Evolutionary conservation across 164 flowering plant species (phyloP).

Genomic region (Nymphaea colorata): DNA sequence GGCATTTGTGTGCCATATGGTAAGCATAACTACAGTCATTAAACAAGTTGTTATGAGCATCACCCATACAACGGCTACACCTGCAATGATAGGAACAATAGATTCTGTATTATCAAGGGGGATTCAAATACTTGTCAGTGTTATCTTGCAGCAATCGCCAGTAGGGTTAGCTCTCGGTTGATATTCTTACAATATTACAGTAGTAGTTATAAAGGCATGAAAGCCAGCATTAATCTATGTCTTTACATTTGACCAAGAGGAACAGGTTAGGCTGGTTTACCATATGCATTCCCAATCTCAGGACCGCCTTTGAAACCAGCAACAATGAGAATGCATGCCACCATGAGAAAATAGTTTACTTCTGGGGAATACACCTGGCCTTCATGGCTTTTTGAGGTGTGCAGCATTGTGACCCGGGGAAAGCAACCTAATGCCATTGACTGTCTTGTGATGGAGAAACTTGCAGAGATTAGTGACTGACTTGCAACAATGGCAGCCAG

Average conservation of each 20-base stretch:
- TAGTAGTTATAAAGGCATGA: too few relatives aligned
- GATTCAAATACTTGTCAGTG: too few relatives aligned
- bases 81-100: neutral
- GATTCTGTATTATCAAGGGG: neutral
- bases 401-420: slow-evolving; percentile 20
- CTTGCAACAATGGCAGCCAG: slow-evolving; percentile 19
- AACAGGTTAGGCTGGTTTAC: neutral
- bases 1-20: slow-evolving; percentile 14
- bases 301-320: slow-evolving; percentile 15
- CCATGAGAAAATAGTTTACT: slow-evolving; percentile 17
- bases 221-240: too few relatives aligned
- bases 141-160: too few relatives aligned
- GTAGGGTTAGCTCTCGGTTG: too few relatives aligned
- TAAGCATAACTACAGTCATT: slow-evolving; percentile 14
- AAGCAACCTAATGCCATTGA: slow-evolving; percentile 20
- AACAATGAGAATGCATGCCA: slow-evolving; percentile 12
- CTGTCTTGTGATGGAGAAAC: slow-evolving; percentile 17
- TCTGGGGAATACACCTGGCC: slow-evolving; percentile 22
- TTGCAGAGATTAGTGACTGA: slow-evolving; percentile 19
- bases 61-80: slow-evolving; percentile 15
- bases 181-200: too few relatives aligned
- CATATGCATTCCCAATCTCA: too few relatives aligned
- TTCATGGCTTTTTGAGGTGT: slow-evolving; percentile 11
- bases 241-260: neutral
- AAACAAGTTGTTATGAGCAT: slow-evolving; percentile 20